A percentile compares a stretch with the other conserved stretches of the same genome.
Conservation (phyloP, 164 flowering plant species). For the Berberis vulgaris region DNA sequence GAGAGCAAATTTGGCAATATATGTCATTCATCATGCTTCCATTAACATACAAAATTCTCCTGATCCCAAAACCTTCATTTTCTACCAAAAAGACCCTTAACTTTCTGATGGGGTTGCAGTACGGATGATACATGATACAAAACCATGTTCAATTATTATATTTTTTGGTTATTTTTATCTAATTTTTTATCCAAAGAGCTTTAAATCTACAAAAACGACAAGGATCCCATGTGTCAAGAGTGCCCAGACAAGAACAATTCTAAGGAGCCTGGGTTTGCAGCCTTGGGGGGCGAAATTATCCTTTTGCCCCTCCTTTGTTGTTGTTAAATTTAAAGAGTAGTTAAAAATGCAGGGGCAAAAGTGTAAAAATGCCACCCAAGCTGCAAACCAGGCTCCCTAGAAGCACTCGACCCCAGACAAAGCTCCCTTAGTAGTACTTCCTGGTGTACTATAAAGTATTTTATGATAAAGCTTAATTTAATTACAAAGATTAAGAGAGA, state of each 20-base stretch:
- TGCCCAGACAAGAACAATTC: conserved; percentile 12
- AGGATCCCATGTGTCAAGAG: conserved; percentile 28
- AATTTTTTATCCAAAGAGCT: background rate
- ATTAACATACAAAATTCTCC: background rate
- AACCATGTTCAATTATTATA: conserved; percentile 9
- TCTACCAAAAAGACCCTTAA: background rate
- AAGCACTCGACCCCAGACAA: conserved; percentile 14
- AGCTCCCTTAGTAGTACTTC: conserved; percentile 11
- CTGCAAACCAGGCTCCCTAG: no score
- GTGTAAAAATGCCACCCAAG: no score
- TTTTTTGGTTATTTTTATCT: conserved; percentile 14
- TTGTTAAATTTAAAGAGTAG: no score
- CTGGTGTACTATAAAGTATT: conserved; percentile 5
- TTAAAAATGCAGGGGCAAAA: no score
- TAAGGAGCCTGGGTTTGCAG: no score
- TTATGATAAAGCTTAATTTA: conserved; percentile 5
- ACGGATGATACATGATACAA: background rate
- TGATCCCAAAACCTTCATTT: conserved; percentile 1
- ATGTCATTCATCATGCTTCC: background rate
- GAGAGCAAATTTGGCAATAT: background rate
- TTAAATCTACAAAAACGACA: conserved; percentile 17
- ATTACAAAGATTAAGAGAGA: conserved; percentile 15
- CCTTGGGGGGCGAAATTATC: no score
- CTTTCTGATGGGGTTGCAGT: background rate
- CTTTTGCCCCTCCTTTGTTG: no score